Evolutionary conservation across 305 asterid genomes (phyloP).

Genomic region (Fraxinus ornus): DNA sequence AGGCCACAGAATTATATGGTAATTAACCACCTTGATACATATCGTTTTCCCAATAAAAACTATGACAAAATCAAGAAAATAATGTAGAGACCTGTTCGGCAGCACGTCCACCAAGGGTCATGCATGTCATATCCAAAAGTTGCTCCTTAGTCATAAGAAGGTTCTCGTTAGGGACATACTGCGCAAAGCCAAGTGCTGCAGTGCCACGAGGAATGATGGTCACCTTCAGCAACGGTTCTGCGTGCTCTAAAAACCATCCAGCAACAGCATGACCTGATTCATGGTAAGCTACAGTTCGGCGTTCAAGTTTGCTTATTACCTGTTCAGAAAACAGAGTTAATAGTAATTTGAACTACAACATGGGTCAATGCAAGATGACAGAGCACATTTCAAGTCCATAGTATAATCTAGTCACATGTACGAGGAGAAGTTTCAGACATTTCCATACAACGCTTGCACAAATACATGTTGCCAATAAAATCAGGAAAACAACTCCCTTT

Average conservation of each 20-base stretch:
- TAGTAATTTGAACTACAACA: neutral
- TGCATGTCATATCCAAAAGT: constrained; percentile 94
- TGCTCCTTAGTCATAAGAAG: constrained; percentile 95
- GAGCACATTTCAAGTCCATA: neutral
- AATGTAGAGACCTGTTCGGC: constrained; percentile 75
- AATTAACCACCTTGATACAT: neutral
- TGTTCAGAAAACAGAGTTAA: constrained; percentile 26
- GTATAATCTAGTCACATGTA: neutral
- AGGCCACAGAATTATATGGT: neutral
- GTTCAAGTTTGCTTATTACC: constrained; percentile 89
- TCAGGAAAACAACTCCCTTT: neutral
- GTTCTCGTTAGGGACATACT: constrained; percentile 90
- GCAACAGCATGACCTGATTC: constrained; percentile 97
- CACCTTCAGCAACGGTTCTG: constrained; percentile 92
- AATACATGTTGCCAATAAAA: neutral
- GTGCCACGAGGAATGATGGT: constrained; percentile 99
- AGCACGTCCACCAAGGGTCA: constrained; percentile 99
- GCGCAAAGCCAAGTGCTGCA: constrained; percentile 97
- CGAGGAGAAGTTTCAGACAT: neutral
- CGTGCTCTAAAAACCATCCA: constrained; percentile 95
- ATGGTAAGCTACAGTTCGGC: constrained; percentile 91
- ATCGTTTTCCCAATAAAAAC: neutral
- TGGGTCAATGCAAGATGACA: neutral
- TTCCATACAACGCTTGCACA: neutral
- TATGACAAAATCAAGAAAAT: neutral